A percentile compares a stretch with the other conserved stretches of the same genome.
These are phyloP conservation scores for Cicer yamashitae DNA, from an alignment of 306 rosid species.

Conservation along the genomic window DNA sequence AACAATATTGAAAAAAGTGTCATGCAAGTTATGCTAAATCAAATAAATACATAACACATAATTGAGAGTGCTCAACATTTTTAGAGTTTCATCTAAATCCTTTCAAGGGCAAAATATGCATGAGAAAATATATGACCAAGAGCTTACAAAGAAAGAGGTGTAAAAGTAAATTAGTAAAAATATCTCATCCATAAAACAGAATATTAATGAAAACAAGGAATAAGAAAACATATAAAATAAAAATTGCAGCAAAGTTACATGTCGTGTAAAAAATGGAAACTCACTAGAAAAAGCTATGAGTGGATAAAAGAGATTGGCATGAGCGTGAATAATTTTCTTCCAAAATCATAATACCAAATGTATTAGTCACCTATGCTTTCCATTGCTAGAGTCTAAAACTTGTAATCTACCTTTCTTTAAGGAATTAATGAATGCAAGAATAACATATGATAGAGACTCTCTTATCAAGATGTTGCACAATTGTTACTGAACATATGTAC, in stretches of 20 bases:
- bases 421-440: constrained; percentile 14
- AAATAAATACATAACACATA: constrained; percentile 13
- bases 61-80: constrained; percentile 14
- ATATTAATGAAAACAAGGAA: constrained; percentile 23
- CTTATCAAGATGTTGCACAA: constrained; percentile 11
- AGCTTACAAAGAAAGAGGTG: background rate
- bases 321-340: background rate
- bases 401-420: constrained; percentile 26
- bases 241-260: constrained; percentile 3
- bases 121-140: constrained; percentile 28
- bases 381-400: constrained; percentile 21
- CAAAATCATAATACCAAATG: constrained; percentile 26
- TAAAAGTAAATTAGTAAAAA: constrained; percentile 9
- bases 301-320: background rate
- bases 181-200: constrained; percentile 7
- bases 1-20: constrained; percentile 32
- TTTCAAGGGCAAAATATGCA: constrained; percentile 1
- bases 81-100: constrained; percentile 11
- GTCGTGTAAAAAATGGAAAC: background rate
- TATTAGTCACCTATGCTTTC: constrained; percentile 7
- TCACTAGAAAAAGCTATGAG: constrained; percentile 20
- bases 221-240: background rate
- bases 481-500: constrained; percentile 14
- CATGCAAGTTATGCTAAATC: constrained; percentile 6
- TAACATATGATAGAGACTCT: background rate